phyloP scores from a whole-genome alignment of 768 basidiomycete genomes.

The Termitomyces sp. region DNA sequence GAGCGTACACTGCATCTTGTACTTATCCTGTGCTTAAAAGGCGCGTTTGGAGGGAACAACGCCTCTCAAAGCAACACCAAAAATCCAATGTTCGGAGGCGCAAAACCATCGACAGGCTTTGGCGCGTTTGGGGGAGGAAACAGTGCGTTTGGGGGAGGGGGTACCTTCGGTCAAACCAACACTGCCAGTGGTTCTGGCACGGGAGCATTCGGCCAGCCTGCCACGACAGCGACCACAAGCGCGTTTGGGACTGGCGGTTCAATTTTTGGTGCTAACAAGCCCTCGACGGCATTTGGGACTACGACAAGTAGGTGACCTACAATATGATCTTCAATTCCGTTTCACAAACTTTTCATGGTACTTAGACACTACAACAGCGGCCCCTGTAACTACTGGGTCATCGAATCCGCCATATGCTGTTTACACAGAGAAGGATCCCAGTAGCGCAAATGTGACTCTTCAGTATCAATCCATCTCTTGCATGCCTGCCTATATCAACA shows the following conservation, averaged over 20 bases:
- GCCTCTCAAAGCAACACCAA: slow-evolving; percentile 31
- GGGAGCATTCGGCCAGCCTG: slow-evolving; percentile 56
- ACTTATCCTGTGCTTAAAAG: slow-evolving; percentile 25
- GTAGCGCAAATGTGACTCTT: slow-evolving; percentile 39
- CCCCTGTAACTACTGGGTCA: slow-evolving; percentile 68
- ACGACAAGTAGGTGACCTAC: slow-evolving; percentile 22
- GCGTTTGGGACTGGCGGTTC: slow-evolving; percentile 37
- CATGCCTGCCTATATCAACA: slow-evolving; percentile 74
- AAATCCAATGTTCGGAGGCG: slow-evolving; percentile 54
- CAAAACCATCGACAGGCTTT: slow-evolving; percentile 74
- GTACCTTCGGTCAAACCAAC: slow-evolving; percentile 42
- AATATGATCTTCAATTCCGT: neutral
- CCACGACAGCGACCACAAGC: slow-evolving; percentile 37
- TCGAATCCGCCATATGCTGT: slow-evolving; percentile 59
- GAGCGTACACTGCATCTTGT: slow-evolving; percentile 10
- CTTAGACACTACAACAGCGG: slow-evolving; percentile 22
- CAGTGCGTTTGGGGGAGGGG: slow-evolving; percentile 46
- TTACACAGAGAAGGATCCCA: slow-evolving; percentile 64
- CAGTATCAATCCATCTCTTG: slow-evolving; percentile 83
- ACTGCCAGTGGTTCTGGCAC: slow-evolving; percentile 31
- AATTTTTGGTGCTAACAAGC: slow-evolving; percentile 35
- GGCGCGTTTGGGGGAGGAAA: slow-evolving; percentile 63
- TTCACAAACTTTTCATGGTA: slow-evolving; percentile 20
- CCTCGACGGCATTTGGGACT: slow-evolving; percentile 42
- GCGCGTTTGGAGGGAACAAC: slow-evolving; percentile 42